A percentile compares a stretch with the other conserved stretches of the same genome.
Conservation (phyloP, 2,329 filamentous ascomycete species). For the Cytospora leucostoma region DNA sequence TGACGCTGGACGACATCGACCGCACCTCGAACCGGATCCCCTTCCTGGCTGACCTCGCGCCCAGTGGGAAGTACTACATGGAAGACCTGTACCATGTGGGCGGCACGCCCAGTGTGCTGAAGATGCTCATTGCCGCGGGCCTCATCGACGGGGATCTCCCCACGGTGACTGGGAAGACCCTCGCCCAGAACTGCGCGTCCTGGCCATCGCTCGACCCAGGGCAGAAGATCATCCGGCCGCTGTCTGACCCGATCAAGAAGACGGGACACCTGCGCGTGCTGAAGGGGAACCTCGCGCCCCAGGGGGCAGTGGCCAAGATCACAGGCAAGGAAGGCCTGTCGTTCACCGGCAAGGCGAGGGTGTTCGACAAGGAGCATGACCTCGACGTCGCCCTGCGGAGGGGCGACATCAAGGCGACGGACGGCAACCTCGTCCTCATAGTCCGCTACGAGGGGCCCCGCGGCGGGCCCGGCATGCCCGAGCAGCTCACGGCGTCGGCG, state of each 20-base stretch:
- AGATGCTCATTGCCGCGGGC: slow-evolving; percentile 75
- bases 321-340: slow-evolving; percentile 88
- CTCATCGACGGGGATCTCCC: slow-evolving; percentile 76
- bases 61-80: slow-evolving; percentile 79
- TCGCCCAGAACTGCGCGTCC: slow-evolving; percentile 76
- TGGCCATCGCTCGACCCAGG: slow-evolving; percentile 76
- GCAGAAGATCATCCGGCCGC: slow-evolving; percentile 79
- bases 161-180: slow-evolving; percentile 81
- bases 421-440: slow-evolving; percentile 82
- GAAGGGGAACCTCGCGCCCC: slow-evolving; percentile 82
- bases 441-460: slow-evolving; percentile 94
- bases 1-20: slow-evolving; percentile 82
- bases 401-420: slow-evolving; percentile 52
- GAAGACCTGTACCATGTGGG: slow-evolving; percentile 85
- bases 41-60: slow-evolving; percentile 82
- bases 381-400: slow-evolving; percentile 72
- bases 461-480: slow-evolving; percentile 93
- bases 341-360: slow-evolving; percentile 78
- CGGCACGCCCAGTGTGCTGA: slow-evolving; percentile 82
- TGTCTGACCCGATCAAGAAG: slow-evolving; percentile 72
- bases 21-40: slow-evolving; percentile 80
- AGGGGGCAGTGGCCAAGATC: slow-evolving; percentile 91
- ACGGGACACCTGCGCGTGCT: slow-evolving; percentile 89
- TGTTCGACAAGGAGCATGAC: slow-evolving; percentile 83
- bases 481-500: slow-evolving; percentile 84